phyloP scores from a whole-genome alignment of 2,329 filamentous ascomycete genomes.

The Pseudogymnoascus sp. region DNA sequence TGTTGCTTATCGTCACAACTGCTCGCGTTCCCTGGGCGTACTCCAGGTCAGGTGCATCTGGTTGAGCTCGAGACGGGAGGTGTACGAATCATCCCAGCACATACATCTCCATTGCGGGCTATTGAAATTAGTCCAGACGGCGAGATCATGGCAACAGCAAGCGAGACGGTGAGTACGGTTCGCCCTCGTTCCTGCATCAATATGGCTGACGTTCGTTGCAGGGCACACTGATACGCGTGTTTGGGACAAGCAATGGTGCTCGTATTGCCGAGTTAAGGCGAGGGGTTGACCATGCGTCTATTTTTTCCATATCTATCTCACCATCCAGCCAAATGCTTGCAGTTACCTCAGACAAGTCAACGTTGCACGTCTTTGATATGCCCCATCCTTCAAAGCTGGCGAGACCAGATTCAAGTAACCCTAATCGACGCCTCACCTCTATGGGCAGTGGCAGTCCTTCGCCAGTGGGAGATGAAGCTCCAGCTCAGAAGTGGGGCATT shows the following conservation, averaged over 20 bases:
- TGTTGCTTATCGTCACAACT: conserved; percentile 68
- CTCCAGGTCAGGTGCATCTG: conserved; percentile 79
- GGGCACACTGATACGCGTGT: conserved; percentile 85
- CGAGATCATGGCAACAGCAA: conserved; percentile 78
- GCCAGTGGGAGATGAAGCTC: conserved; percentile 37
- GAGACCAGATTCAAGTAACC: conserved; percentile 28
- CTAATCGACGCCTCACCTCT: conserved; percentile 28
- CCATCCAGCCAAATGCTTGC: conserved; percentile 74
- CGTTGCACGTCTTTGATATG: conserved; percentile 87
- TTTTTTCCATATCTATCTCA: conserved; percentile 84
- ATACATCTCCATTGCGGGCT: conserved; percentile 70
- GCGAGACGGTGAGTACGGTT: conserved; percentile 55
- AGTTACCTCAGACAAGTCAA: conserved; percentile 94
- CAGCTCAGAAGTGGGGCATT: conserved; percentile 75
- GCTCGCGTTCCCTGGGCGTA: conserved; percentile 81
- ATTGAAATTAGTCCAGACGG: conserved; percentile 75
- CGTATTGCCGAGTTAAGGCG: conserved; percentile 78
- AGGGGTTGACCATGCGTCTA: conserved; percentile 78
- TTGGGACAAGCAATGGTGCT: conserved; percentile 70
- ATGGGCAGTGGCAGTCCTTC: conserved; percentile 24
- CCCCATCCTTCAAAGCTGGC: conserved; percentile 45
- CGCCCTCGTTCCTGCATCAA: not conserved
- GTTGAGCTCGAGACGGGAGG: conserved; percentile 71
- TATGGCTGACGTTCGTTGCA: conserved; percentile 26
- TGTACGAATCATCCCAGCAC: conserved; percentile 89